Evolutionary conservation across 441 rosid species (phyloP).

Genomic region (Pelargonium myrrhifolium): DNA sequence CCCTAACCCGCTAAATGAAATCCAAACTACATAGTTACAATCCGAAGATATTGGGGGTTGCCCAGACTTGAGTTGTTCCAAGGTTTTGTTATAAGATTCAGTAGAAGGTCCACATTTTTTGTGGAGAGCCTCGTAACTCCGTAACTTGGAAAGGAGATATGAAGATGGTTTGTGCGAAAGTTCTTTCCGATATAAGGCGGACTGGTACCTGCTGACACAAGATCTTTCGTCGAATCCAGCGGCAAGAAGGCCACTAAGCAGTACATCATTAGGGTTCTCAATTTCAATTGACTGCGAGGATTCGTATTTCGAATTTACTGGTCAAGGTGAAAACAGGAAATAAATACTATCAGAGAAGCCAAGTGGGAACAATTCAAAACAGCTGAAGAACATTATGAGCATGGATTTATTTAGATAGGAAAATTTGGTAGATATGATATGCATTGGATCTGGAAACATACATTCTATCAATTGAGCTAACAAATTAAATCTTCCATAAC

Average conservation of each 20-base stretch:
- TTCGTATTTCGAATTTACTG: neutral
- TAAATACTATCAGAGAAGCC: neutral
- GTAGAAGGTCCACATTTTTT: conserved; percentile 49
- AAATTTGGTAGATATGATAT: neutral
- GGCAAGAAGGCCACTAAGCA: conserved; percentile 41
- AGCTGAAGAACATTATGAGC: neutral
- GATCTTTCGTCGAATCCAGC: conserved; percentile 35
- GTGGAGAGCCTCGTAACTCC: conserved; percentile 52
- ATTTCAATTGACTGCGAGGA: conserved; percentile 14
- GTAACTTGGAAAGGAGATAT: conserved; percentile 40
- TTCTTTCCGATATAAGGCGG: conserved; percentile 31
- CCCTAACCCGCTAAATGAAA: conserved; percentile 55
- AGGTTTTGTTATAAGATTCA: conserved; percentile 37
- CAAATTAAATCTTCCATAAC: too few species aligned
- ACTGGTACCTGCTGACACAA: conserved; percentile 46
- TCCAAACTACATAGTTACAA: conserved; percentile 48
- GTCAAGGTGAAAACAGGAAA: neutral
- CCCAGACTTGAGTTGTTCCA: conserved; percentile 28
- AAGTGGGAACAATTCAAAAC: neutral
- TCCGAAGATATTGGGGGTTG: conserved; percentile 22
- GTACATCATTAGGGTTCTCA: conserved; percentile 25
- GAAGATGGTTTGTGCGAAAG: conserved; percentile 32
- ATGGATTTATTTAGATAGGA: neutral
- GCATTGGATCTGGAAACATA: too few species aligned
- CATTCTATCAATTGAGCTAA: too few species aligned